Conservation (phyloP, 441 rosid species). For the Geranium incanum region DNA sequence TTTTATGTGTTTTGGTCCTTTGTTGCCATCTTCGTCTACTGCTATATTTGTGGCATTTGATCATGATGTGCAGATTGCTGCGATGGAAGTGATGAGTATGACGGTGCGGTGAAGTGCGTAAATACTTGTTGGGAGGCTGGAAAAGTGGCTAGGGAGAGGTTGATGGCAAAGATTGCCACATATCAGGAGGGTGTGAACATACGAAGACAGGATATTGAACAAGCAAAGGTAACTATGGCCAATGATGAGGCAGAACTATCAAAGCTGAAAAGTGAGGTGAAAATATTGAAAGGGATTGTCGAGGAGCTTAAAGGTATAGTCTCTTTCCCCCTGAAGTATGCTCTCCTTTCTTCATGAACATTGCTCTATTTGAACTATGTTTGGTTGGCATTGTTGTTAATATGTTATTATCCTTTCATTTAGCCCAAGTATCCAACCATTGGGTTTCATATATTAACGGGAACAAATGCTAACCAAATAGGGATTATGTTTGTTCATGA, state of each 20-base stretch:
- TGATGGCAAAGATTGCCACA: constrained; percentile 57
- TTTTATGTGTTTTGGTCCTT: not conserved
- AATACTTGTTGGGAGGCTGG: constrained; percentile 97
- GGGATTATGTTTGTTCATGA: not conserved
- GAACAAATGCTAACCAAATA: not conserved
- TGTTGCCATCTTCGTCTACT: not conserved
- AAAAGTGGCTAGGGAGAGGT: constrained; percentile 70
- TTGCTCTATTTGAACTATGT: not conserved
- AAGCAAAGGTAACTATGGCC: constrained; percentile 47
- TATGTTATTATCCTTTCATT: not conserved
- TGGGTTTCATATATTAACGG: not conserved
- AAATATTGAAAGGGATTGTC: constrained; percentile 62
- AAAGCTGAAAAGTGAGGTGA: constrained; percentile 64
- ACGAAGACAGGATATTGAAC: constrained; percentile 48
- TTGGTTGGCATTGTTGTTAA: not conserved
- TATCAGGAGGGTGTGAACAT: constrained; percentile 56
- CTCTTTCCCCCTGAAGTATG: constrained; percentile 2
- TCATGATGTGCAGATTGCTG: constrained; percentile 63
- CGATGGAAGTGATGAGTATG: constrained; percentile 96
- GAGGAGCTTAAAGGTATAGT: constrained; percentile 69
- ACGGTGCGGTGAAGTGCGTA: constrained; percentile 55
- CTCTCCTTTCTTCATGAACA: not conserved
- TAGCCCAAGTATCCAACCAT: not conserved
- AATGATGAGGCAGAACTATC: constrained; percentile 68
- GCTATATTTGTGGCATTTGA: no score